Evolutionary conservation across 768 basidiomycete genomes (phyloP), one percentile per base, ranked within the genome.

Genomic region (Tricholoma bakamatsutake): DNA sequence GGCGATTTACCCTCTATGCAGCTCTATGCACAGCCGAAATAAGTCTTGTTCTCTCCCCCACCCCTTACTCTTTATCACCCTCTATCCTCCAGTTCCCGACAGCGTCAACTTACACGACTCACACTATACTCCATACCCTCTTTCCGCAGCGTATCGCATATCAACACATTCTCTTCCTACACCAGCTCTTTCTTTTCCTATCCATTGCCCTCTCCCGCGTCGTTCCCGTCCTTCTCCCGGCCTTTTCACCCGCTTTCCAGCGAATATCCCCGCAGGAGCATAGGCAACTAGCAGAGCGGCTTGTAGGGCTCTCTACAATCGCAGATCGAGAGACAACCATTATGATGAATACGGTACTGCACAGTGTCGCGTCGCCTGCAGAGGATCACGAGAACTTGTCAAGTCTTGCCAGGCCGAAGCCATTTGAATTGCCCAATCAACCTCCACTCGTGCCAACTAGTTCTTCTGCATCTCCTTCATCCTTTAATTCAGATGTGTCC

Each of bases 1-100:
- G 91, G 91, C 83, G 90, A 13, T 90, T 87, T 67, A 69, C 86
- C 52, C 71, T 90, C n/a, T 88, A 85, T 62, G 69, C 79, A n/a
- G 71, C 77, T 28, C 69, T 85, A 52, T 77, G 85, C 47, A 77
- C 79, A 4, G 76, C 78, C 11, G 90, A 93, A 66, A 71, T 91
- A 52, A 73, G 76, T 21, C 79, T 90, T 54, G 74, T 90, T 45
- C 74, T 93, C 51, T 74, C 80, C 0, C 83, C 85, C 0, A 78
- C 82, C 18, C 76, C 77, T 0, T 46, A 71, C 0, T 48, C 62
- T 10, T 63, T 67, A 24, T 55, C 61, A 21, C 57, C 67, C 40
- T 53, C 57, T 8, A 56, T 50, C 27, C 50, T 59, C 11, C 50
- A 57, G 11, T 46, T 56, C 31, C 51, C 60, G 30, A 53, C 61